A percentile compares a stretch with the other conserved stretches of the same genome.
Evolutionary conservation across 352 stramenopile genomes (phyloP).

Genomic region (Globisporangium iwayamae): DNA sequence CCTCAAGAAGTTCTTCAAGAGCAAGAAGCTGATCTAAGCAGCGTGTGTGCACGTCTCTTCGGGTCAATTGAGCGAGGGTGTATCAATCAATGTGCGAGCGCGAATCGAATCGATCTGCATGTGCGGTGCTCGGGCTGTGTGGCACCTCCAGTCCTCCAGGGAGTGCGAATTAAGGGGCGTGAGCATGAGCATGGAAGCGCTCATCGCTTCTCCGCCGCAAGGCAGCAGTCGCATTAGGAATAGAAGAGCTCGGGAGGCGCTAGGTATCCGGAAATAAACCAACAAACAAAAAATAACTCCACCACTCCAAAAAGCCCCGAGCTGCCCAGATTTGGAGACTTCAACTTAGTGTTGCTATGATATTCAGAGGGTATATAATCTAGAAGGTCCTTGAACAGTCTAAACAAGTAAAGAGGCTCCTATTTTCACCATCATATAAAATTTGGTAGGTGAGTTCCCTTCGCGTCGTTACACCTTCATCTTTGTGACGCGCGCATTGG

Average conservation of each 20-base stretch:
- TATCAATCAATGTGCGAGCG: not conserved
- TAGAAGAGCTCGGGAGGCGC: not conserved
- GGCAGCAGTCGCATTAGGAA: constrained; percentile 6
- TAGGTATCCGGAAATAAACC: constrained; percentile 5
- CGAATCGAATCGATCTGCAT: not conserved
- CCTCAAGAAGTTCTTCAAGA: constrained; percentile 92
- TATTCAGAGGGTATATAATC: not conserved
- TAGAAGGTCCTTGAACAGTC: not conserved
- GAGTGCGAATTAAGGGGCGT: constrained; percentile 1
- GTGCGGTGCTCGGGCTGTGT: not conserved
- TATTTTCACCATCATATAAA: not conserved
- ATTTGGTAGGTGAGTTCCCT: not conserved
- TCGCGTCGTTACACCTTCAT: constrained; percentile 6
- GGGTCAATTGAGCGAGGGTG: not conserved
- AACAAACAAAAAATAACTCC: constrained; percentile 1
- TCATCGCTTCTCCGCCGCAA: constrained; percentile 3
- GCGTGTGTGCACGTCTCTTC: not conserved
- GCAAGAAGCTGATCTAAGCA: constrained; percentile 88
- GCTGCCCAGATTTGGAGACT: not conserved
- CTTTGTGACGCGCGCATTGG: not conserved
- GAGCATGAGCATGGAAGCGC: not conserved
- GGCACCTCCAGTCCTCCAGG: not conserved
- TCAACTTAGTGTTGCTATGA: not conserved
- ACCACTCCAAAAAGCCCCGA: constrained; percentile 5
- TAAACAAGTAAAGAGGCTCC: not conserved